Conservation (phyloP, 208 protist genomes). For the Crithidia sp. region DNA sequence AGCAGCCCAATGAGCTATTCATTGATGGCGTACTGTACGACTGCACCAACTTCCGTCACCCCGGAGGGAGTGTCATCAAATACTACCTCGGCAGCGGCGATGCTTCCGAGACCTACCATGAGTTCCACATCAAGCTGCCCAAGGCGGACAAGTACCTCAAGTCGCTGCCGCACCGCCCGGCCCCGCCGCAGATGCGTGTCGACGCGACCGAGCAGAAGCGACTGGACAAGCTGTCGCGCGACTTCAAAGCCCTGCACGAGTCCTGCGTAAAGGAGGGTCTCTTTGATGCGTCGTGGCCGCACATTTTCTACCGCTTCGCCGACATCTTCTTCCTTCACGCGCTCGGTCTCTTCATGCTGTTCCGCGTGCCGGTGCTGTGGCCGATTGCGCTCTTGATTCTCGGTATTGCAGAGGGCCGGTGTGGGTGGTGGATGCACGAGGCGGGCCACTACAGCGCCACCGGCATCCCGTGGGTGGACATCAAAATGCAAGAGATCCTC, state of each 20-base stretch:
- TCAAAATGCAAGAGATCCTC: conserved; percentile 67
- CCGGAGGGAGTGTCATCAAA: conserved; percentile 69
- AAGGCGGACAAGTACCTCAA: conserved; percentile 55
- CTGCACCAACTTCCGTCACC: conserved; percentile 63
- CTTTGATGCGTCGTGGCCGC: conserved; percentile 56
- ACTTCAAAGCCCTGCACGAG: conserved; percentile 56
- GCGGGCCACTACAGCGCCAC: conserved; percentile 74
- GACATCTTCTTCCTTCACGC: conserved; percentile 66
- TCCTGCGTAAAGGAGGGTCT: conserved; percentile 58
- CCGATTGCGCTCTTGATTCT: conserved; percentile 49
- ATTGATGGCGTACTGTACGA: conserved; percentile 78
- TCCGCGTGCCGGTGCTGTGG: conserved; percentile 42
- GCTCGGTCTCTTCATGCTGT: conserved; percentile 60
- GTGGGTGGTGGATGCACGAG: conserved; percentile 85
- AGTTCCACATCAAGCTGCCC: conserved; percentile 73
- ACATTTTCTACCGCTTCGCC: conserved; percentile 65
- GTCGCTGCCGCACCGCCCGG: conserved; percentile 52
- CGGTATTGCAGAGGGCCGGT: conserved; percentile 78
- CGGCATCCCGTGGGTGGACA: conserved; percentile 60
- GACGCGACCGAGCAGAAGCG: conserved; percentile 48
- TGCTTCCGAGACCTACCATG: conserved; percentile 63
- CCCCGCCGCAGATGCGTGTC: conserved; percentile 23
- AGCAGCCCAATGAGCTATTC: conserved; percentile 60
- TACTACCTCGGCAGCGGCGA: conserved; percentile 66
- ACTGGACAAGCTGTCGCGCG: conserved; percentile 52